phyloP scores from a whole-genome alignment of 371 early-diverging fungal species.

The Nematocida minor region DNA sequence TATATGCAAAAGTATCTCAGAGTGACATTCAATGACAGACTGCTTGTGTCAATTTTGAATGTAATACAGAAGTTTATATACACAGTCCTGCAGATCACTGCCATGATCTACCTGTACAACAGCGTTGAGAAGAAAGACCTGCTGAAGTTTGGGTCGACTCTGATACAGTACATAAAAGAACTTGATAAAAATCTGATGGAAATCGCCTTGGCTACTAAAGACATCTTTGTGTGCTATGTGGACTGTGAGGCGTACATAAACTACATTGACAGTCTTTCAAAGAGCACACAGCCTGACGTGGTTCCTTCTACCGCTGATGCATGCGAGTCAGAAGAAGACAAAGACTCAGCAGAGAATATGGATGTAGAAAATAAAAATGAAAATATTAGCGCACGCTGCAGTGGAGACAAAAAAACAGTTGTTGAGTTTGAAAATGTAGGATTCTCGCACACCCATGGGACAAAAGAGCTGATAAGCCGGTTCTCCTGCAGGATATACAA shows the following conservation, averaged over 20 bases:
- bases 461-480: conserved; percentile 70
- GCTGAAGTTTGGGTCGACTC: too few relatives aligned
- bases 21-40: not conserved
- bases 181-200: conserved; percentile 22
- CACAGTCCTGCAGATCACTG: not conserved
- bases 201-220: conserved; percentile 27
- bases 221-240: conserved; percentile 10
- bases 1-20: conserved; percentile 2
- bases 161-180: not conserved
- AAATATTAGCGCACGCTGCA: not conserved
- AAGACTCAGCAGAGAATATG: not conserved
- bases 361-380: not conserved
- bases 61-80: conserved; percentile 37
- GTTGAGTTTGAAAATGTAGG: conserved; percentile 15
- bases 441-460: conserved; percentile 6
- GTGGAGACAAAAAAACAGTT: not conserved
- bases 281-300: not conserved
- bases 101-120: not conserved
- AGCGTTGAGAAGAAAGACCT: not conserved
- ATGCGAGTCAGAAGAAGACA: not conserved
- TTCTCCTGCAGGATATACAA: conserved; percentile 69
- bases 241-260: conserved; percentile 34
- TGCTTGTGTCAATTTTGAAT: not conserved
- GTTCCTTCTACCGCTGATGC: not conserved
- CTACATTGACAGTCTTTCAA: not conserved